phyloP scores from a whole-genome alignment of 805 yeast genomes.

The Nakazawaea populi region DNA sequence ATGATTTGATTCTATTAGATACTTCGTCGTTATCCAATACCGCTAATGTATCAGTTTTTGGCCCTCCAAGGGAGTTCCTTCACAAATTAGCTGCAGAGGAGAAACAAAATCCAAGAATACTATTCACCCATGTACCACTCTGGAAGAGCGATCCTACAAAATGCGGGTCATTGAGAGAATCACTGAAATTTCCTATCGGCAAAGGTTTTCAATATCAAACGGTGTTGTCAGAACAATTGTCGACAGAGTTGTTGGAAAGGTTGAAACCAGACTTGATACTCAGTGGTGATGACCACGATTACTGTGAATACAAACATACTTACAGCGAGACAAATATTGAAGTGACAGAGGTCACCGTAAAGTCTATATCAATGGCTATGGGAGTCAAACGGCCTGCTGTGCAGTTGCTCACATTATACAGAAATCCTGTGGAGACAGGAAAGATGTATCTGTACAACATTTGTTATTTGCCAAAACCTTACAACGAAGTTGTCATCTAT shows the following conservation, averaged over 20 bases:
- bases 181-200: constrained; percentile 59
- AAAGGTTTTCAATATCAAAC: constrained; percentile 88
- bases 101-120: constrained; percentile 49
- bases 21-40: constrained; percentile 71
- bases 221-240: constrained; percentile 54
- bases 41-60: constrained; percentile 34
- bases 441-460: constrained; percentile 29
- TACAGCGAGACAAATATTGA: constrained; percentile 14
- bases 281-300: constrained; percentile 96
- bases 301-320: constrained; percentile 69
- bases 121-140: constrained; percentile 84
- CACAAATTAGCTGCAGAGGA: constrained; percentile 26
- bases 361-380: constrained; percentile 88
- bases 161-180: constrained; percentile 80
- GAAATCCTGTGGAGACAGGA: constrained; percentile 1
- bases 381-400: constrained; percentile 76
- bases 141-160: constrained; percentile 46
- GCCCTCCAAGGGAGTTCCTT: constrained; percentile 48
- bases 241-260: constrained; percentile 49
- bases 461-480: constrained; percentile 43
- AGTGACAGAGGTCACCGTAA: constrained; percentile 66
- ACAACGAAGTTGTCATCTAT: constrained; percentile 33
- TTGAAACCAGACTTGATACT: constrained; percentile 68
- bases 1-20: constrained; percentile 70
- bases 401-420: constrained; percentile 58